Percentiles rank a stretch among this genome's conserved stretches.
These are phyloP conservation scores for Metschnikowia picachoensis DNA, from an alignment of 805 yeast genomes.

Conservation along the genomic window DNA sequence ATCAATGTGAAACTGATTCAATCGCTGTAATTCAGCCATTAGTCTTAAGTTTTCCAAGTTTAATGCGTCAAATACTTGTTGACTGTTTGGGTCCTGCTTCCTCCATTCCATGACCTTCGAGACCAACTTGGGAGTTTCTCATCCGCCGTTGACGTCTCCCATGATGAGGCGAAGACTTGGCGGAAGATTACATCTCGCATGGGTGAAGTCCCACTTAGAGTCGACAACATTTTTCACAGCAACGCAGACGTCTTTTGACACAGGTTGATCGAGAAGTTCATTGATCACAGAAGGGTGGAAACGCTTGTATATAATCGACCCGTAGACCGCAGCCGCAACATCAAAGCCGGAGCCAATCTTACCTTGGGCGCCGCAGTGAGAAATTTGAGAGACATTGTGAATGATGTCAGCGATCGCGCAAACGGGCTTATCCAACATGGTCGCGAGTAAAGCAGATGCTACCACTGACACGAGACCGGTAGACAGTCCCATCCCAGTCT, in stretches of 20 bases:
- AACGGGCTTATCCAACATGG: constrained; percentile 15
- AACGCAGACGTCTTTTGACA: constrained; percentile 3
- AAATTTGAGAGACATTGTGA: constrained; percentile 82
- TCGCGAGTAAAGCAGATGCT: constrained; percentile 61
- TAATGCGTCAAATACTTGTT: constrained; percentile 49
- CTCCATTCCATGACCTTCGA: constrained; percentile 73
- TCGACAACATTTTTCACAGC: constrained; percentile 38
- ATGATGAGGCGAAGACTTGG: constrained; percentile 64
- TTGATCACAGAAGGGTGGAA: constrained; percentile 57
- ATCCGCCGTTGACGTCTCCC: constrained; percentile 94
- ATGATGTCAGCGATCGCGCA: constrained; percentile 31
- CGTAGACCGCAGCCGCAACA: constrained; percentile 92
- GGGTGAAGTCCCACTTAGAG: constrained; percentile 59
- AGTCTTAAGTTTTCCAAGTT: constrained; percentile 56
- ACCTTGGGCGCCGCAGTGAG: constrained; percentile 92
- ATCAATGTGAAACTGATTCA: constrained; percentile 30
- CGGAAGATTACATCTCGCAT: constrained; percentile 60
- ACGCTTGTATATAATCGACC: constrained; percentile 78
- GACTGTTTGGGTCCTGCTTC: constrained; percentile 45
- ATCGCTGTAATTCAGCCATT: constrained; percentile 42
- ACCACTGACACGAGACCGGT: constrained; percentile 88
- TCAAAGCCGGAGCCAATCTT: constrained; percentile 97
- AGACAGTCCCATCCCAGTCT: constrained; percentile 94
- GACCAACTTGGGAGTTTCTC: constrained; percentile 91
- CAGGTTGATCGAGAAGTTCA: constrained; percentile 28